Evolutionary conservation across 768 basidiomycete genomes (phyloP), one percentile per base, ranked within the genome.

Genomic region (Lentinula detonsa): DNA sequence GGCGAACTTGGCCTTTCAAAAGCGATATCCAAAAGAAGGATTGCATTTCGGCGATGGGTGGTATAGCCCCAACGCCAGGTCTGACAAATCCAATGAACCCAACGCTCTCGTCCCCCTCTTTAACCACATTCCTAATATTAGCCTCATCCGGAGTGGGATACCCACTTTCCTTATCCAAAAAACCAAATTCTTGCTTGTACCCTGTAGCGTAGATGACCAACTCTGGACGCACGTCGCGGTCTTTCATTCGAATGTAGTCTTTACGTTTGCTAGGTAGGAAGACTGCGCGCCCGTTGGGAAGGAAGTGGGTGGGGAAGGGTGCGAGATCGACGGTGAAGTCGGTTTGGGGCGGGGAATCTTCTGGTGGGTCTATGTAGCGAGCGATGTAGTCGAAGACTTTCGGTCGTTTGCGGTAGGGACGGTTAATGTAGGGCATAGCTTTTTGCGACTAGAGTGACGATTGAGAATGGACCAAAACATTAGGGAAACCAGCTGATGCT

Each of bases 41-140:
- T 63, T 86, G 85, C 76, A 83, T 81, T 68, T 86, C 85, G 1
- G 84, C 77, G 53, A 86, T 81, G 3, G 82, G 81, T 1, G 82
- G 83, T 60, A 82, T 84, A 0, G 83, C 81, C 65, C 83, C 83
- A 34, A 85, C 83, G 37, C 83, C 83, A 21, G 83, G 83, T 50
- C 83, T 68, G 1, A 85, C 77, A 63, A 84, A 84, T 1, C 83
- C 83, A 57, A 85, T 81, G 66, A 83, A 85, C 1, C 72, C 82
- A 21, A 85, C 71, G 45, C 65, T 74, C 62, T 79, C 74, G 62
- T 83, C 81, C 6, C 78, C 79, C 5, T 63, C 62, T 60, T 71
- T 72, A 6, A 75, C 71, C 28, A 83, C 66, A 65, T 80, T 78
- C 33, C 82, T 70, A 40, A 80, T 69, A 58, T 81, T 72, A 18